phyloP scores from a whole-genome alignment of 495 filamentous ascomycete species.

The Aspergillus kassunensis region DNA sequence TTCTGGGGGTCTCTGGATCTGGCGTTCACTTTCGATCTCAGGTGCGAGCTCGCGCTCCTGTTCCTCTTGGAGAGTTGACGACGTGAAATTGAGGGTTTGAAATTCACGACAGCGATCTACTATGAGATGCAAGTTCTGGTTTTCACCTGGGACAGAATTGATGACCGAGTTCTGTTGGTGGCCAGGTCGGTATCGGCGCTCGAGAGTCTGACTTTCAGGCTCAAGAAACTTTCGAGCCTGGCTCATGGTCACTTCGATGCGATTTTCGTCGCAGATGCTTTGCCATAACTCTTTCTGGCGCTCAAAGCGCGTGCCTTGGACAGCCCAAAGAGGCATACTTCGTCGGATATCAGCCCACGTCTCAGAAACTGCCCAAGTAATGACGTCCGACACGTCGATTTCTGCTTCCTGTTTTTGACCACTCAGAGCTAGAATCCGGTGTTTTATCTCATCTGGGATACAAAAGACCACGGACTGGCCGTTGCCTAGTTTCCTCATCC shows the following conservation, averaged over 20 bases:
- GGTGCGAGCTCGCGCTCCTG: slow-evolving; percentile 66
- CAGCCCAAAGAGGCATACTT: slow-evolving; percentile 55
- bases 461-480: slow-evolving; percentile 61
- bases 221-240: slow-evolving; percentile 47
- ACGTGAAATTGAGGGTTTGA: slow-evolving; percentile 24
- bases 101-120: slow-evolving; percentile 42
- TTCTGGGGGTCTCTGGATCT: slow-evolving; percentile 47
- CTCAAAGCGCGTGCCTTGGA: slow-evolving; percentile 50
- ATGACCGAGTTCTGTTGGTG: background rate
- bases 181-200: slow-evolving; percentile 33
- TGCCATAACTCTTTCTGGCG: slow-evolving; percentile 21
- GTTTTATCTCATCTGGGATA: slow-evolving; percentile 47
- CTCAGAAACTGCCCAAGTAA: slow-evolving; percentile 57
- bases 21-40: slow-evolving; percentile 57
- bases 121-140: slow-evolving; percentile 14
- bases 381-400: slow-evolving; percentile 46
- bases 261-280: background rate
- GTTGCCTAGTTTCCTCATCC: slow-evolving; percentile 58
- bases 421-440: slow-evolving; percentile 40
- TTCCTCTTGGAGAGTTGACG: slow-evolving; percentile 56
- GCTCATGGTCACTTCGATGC: slow-evolving; percentile 8
- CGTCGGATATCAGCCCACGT: slow-evolving; percentile 46
- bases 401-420: background rate
- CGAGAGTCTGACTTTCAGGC: slow-evolving; percentile 42
- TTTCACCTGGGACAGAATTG: background rate